A percentile compares a stretch with the other conserved stretches of the same genome.
Evolutionary conservation across 2,329 filamentous ascomycete genomes (phyloP).

Genomic region (Metarhizium brunneum): DNA sequence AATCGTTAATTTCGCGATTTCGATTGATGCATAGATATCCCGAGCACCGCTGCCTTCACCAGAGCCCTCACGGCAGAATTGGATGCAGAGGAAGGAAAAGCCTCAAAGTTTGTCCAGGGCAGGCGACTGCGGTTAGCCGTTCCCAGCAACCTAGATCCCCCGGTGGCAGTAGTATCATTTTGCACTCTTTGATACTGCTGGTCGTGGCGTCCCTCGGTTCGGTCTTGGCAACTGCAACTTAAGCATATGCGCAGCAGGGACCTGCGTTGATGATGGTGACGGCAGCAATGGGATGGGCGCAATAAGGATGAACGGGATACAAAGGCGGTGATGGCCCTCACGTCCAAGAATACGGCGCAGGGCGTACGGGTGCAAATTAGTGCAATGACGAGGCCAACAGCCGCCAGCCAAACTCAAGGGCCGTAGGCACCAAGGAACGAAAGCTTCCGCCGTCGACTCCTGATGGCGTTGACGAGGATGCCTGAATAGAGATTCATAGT

Average conservation of each 20-base stretch:
- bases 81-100: neutral
- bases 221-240: conserved; percentile 2
- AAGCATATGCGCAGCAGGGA: neutral
- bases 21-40: no score
- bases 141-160: neutral
- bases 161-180: neutral
- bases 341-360: no score
- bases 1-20: no score
- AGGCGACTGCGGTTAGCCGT: neutral
- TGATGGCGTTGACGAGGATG: neutral
- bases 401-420: neutral
- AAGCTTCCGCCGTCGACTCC: no score
- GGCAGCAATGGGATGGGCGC: neutral
- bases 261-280: neutral
- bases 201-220: conserved; percentile 4
- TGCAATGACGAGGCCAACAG: neutral
- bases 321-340: neutral
- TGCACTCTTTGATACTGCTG: neutral
- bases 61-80: neutral
- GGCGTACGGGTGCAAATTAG: no score
- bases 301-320: neutral
- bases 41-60: no score
- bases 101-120: neutral
- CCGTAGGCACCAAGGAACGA: no score
- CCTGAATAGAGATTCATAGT: neutral